phyloP scores from a whole-genome alignment of 306 rosid species.

The Purshia tridentata region DNA sequence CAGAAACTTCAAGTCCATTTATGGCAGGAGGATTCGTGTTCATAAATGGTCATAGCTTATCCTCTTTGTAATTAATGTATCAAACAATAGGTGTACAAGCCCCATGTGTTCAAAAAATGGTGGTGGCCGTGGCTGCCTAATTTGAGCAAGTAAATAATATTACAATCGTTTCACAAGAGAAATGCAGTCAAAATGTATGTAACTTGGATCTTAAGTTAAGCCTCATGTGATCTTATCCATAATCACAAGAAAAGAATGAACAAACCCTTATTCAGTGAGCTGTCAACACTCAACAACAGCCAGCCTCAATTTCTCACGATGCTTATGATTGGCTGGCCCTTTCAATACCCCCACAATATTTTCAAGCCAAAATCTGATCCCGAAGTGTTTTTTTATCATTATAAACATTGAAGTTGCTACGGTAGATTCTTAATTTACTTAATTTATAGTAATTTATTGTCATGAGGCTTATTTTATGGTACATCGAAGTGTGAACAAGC shows the following conservation, averaged over 20 bases:
- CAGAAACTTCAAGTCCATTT: too few species aligned
- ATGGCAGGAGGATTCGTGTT: too few species aligned
- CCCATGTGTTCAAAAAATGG: too few species aligned
- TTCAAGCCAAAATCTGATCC: neutral
- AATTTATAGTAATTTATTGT: too few species aligned
- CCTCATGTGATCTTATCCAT: constrained; percentile 20
- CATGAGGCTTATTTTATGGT: too few species aligned
- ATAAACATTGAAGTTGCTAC: neutral
- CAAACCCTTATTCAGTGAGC: neutral
- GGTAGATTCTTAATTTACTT: neutral
- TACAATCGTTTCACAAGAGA: too few species aligned
- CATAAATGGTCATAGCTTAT: too few species aligned
- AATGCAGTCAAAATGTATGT: neutral
- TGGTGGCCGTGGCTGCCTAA: neutral
- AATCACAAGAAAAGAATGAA: constrained; percentile 3
- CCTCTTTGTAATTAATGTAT: too few species aligned
- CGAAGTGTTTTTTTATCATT: neutral
- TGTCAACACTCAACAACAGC: neutral
- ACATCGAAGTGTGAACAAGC: constrained; percentile 2
- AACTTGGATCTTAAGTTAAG: neutral
- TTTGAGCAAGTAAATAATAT: neutral
- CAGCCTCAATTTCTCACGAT: neutral
- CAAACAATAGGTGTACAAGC: neutral
- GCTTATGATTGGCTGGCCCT: neutral
- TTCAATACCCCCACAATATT: too few species aligned